These are phyloP conservation scores for Ophiocordyceps australis DNA, from an alignment of 2,329 filamentous ascomycete species.

Conservation along the genomic window DNA sequence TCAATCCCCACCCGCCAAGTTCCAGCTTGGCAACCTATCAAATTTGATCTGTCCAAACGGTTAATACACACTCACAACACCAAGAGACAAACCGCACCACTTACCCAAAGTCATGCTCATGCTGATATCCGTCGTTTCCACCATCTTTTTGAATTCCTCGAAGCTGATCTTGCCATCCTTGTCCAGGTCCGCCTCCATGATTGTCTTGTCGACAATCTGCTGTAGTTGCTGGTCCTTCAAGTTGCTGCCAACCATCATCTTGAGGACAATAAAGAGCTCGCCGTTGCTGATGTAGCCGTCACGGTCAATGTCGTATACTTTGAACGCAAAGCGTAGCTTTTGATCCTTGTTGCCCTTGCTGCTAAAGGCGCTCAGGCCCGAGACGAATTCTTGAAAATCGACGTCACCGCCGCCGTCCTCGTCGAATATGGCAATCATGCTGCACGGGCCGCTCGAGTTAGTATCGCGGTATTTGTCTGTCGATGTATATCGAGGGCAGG, in stretches of 20 bases:
- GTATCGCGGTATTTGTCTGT: no score
- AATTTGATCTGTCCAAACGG: no score
- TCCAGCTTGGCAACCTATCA: no score
- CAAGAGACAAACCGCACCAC: no score
- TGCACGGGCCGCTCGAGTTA: no score
- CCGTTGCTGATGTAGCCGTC: constrained; percentile 98
- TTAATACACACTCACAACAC: no score
- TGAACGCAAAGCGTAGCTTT: constrained; percentile 94
- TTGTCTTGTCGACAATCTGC: constrained; percentile 99
- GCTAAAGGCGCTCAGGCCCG: constrained; percentile 85
- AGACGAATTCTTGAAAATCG: constrained; percentile 97
- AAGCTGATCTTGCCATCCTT: constrained; percentile 97
- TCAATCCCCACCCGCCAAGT: no score
- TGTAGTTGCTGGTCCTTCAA: constrained; percentile 97
- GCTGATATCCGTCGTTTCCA: constrained; percentile 75
- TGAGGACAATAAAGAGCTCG: constrained; percentile 95
- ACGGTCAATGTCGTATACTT: constrained; percentile 98
- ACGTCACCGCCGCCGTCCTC: constrained; percentile 96
- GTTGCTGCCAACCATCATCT: constrained; percentile 99
- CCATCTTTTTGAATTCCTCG: constrained; percentile 97
- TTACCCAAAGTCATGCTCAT: constrained; percentile 58
- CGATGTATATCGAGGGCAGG: background rate
- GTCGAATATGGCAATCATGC: constrained; percentile 98
- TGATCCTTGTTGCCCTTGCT: constrained; percentile 98
- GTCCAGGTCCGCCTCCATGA: constrained; percentile 97